A percentile compares a stretch with the other conserved stretches of the same genome.
These are phyloP conservation scores for Ambrosia trifida DNA, from an alignment of 129 eudicot species.

Conservation along the genomic window DNA sequence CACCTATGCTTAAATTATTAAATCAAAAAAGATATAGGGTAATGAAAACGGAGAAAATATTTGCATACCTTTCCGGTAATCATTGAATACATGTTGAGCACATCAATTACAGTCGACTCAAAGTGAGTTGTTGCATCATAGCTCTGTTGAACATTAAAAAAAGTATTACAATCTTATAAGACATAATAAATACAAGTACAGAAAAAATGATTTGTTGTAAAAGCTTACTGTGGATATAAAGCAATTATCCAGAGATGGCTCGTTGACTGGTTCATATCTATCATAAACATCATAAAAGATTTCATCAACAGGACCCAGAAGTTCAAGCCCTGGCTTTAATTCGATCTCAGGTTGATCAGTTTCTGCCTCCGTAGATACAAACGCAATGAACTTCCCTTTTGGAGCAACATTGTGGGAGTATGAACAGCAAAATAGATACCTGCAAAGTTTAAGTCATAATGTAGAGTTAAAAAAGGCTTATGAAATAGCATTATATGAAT, in stretches of 20 bases:
- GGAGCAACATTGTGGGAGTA: constrained; percentile 98
- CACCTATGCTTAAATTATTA: background rate
- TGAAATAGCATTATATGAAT: background rate
- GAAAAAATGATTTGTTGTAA: background rate
- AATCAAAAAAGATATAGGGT: background rate
- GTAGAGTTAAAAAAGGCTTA: background rate
- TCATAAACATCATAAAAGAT: constrained; percentile 83
- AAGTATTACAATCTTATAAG: constrained; percentile 16
- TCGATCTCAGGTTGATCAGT: constrained; percentile 83
- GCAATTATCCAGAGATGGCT: constrained; percentile 88
- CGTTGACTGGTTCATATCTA: constrained; percentile 86
- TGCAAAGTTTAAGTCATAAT: constrained; percentile 24
- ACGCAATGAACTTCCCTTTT: constrained; percentile 92
- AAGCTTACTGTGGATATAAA: constrained; percentile 72
- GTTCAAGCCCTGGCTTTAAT: constrained; percentile 86
- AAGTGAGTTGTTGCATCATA: constrained; percentile 98
- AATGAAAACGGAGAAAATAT: background rate
- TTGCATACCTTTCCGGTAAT: constrained; percentile 92
- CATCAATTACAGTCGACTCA: constrained; percentile 93
- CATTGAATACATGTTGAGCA: constrained; percentile 86
- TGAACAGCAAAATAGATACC: constrained; percentile 95
- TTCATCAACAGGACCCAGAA: constrained; percentile 93
- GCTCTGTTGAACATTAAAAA: constrained; percentile 53
- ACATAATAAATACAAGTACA: background rate
- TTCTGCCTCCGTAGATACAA: constrained; percentile 97